Base-by-base conservation (phyloP, 192 early-diverging fungal species). In the Backusella mclennaniae region DNA sequence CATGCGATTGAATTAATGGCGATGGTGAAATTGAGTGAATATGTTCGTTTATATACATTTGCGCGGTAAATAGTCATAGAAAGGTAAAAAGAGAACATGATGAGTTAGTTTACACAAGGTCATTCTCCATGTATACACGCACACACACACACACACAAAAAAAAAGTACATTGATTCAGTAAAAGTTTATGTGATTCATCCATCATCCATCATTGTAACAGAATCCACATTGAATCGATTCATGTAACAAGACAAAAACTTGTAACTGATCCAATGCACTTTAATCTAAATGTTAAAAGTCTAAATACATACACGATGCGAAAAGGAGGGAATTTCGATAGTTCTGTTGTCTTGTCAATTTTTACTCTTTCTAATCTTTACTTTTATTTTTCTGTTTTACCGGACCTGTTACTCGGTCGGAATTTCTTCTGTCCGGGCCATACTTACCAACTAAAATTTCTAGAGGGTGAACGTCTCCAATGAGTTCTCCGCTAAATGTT, bases 101-200 rank as follows among this genome's bases (percentile, higher is more conserved):
- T 1, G 19, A 63, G 56, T 63, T 63, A 59, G 56, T 59, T 59
- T 59, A 59, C 11, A 56, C 21, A 21, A 59, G 12, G 56, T 59
- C 56, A 59, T 38, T 38, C 36, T 38, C 5, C n/a, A 44, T 44
- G 42, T 12, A 44, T 3, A 15, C 42, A 44, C 42, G 12, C 41
- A 44, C 41, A 44, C 42, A 44, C 42, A 44, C 42, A 44, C 42
- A 44, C 42, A 44, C 42, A 44, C 42, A 44, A 15, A 44, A 0
- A 39, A 39, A 39, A 39, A 39, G 11, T 2, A 39, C 38, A 39
- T 12, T 8, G 53, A 11, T 56, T 44, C 91, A 56, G 56, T 63
- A 63, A 12, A 63, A 63, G 56, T 29, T 63, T 63, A 63, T 63
- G 12, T 63, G 11, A 29, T 63, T 63, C 56, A 63, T 63, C 56